Base-by-base conservation (phyloP, 2,329 filamentous ascomycete genomes). In the Pyrenochaeta sp. region DNA sequence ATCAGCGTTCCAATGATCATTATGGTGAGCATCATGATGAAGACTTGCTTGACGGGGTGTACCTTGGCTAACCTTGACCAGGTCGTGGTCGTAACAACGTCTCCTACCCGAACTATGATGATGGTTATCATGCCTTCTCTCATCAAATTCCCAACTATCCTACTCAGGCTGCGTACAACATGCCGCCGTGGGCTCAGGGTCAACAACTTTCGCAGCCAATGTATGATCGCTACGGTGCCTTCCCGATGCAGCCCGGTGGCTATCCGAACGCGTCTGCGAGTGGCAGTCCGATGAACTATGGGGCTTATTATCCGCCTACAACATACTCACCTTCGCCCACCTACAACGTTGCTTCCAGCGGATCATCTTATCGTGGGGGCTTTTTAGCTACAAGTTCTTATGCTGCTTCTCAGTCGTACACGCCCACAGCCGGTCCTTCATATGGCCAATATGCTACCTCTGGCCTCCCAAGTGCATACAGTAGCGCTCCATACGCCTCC, bases 271-370 rank as follows among this genome's bases (percentile, higher is more conserved):
- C 52, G 7, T 60, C 58, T 14, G 57, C 58, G 1, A 67, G 65
- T 45, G 67, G 68, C 7, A 72, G 64, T 27, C 71, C 69, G 1
- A 72, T 72, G 68, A 70, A 71, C 46, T 72, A 66, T 23, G 66
- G 64, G 17, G 65, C 51, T 7, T 72, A 67, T 55, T 73, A 71
- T 32, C 69, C 72, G 3, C 69, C 70, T 1, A 49, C 58, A 14
- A 56, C 53, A 11, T 73, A 67, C 35, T 59, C 61, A 15, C 51
- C 60, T n/a, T 62, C 63, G 2, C 55, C 66, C 12, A 52, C 61
- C 10, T 69, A 68, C 50, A 64, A 68, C 42, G 42, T 48, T 29
- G 32, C 63, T 9, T 49, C 64, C 2, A 64, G 61, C 46, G 57
- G 54, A 30, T 43, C 67, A 2, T 50, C 66, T 12, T 67, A 66